Evolutionary conservation across 805 yeast genomes (phyloP), one percentile per base, ranked within the genome.

Genomic region (Teunomyces atbi): DNA sequence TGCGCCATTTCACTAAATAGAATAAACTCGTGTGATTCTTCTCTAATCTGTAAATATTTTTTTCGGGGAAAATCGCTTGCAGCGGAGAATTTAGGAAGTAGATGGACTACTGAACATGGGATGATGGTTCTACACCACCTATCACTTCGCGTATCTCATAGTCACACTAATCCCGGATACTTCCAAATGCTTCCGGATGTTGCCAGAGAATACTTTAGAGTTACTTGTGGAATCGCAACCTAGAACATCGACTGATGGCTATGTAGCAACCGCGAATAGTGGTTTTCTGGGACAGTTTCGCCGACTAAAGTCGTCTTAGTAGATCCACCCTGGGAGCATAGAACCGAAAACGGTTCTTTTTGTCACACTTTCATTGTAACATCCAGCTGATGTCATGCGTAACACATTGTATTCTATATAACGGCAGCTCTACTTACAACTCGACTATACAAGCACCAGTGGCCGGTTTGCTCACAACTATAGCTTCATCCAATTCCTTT

Each of bases 391-490:
- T 7, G 26, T 6, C 11, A 23, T 6, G 8, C 7, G 26, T 23
- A 23, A 23, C 8, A 23, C 11, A 23, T 23, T 23, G 26, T 23
- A 12, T 12, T 16, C 16, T 30, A 30, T 13, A 30, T 13, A 13
- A 13, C 7, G n/a, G 16, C 10, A 30, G 16, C 10, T 7, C 33
- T 12, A 30, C 16, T 30, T 30, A 30, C 18, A 30, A 16, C 38
- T 45, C 46, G 6, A 58, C 51, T 4, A 60, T 42, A 47, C 74
- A 67, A 12, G 79, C 77, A 3, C 86, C 86, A 45, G 70, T 59
- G 5, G 81, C 81, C 11, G 86, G 85, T 54, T 71, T 73, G 23
- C 82, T 74, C 7, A 76, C 74, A 19, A 81, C 73, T 20, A 82
- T 68, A 7, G 85, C 86, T 6, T 75, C 76, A 3, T 60, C 62